phyloP scores from a whole-genome alignment of 176 grass and related monocot species.

The Alloteropsis semialata region DNA sequence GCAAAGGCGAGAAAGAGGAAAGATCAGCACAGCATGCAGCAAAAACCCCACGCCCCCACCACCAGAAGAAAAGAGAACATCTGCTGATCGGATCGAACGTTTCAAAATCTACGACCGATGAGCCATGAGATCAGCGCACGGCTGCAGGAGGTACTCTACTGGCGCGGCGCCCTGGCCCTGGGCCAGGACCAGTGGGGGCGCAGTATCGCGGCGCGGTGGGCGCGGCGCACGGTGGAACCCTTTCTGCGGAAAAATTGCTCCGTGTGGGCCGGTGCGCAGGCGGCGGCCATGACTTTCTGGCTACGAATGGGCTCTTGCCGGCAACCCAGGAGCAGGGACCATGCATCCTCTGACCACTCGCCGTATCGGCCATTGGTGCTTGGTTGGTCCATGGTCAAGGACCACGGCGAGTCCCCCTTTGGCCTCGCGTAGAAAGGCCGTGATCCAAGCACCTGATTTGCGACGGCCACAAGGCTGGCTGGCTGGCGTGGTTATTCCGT shows the following conservation, averaged over 20 bases:
- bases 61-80: not conserved
- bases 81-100: not conserved
- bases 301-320: not conserved
- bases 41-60: too few relatives aligned
- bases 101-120: not conserved
- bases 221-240: not conserved
- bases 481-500: too few relatives aligned
- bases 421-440: not conserved
- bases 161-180: too few relatives aligned
- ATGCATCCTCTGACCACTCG: not conserved
- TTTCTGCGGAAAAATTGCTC: not conserved
- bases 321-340: constrained; percentile 2
- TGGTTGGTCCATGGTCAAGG: not conserved
- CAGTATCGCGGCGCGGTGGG: not conserved
- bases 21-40: not conserved
- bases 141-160: too few relatives aligned
- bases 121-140: too few relatives aligned
- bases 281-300: not conserved
- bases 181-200: not conserved
- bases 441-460: not conserved
- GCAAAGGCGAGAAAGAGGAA: not conserved
- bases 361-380: not conserved
- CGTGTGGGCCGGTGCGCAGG: not conserved
- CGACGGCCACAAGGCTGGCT: not conserved
- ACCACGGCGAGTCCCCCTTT: not conserved